phyloP scores from a whole-genome alignment of 805 yeast species.

The Yarrowia sp. region DNA sequence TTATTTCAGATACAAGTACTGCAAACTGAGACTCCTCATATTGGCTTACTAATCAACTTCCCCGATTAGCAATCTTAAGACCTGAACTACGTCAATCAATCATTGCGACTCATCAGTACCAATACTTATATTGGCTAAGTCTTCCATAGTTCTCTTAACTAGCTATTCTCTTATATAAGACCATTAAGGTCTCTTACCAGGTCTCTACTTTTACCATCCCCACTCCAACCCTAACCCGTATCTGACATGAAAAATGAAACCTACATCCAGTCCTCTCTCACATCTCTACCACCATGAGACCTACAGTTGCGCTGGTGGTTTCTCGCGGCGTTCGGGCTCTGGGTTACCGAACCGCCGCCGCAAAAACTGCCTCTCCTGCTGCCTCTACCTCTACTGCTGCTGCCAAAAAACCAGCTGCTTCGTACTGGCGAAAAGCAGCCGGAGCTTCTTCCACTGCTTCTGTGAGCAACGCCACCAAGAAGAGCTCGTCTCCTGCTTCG shows the following conservation, averaged over 20 bases:
- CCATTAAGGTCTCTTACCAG: background rate
- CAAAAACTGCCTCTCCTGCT: conserved; percentile 10
- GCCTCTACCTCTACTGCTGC: background rate
- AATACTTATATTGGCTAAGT: too few relatives aligned
- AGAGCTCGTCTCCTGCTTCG: background rate
- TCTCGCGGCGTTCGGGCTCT: conserved; percentile 1
- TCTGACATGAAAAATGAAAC: conserved; percentile 13
- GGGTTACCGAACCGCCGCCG: conserved; percentile 16
- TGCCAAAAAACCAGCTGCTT: conserved; percentile 13
- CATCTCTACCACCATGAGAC: background rate
- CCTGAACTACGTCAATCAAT: too few relatives aligned
- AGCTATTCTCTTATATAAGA: too few relatives aligned
- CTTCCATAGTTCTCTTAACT: too few relatives aligned
- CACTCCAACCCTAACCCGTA: conserved; percentile 19
- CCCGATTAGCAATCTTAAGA: too few relatives aligned
- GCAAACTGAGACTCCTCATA: too few relatives aligned
- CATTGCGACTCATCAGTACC: too few relatives aligned
- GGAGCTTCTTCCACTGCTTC: conserved; percentile 21
- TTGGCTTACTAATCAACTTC: too few relatives aligned
- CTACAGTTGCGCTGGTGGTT: background rate
- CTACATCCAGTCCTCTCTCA: too few relatives aligned
- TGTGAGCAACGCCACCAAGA: conserved; percentile 18
- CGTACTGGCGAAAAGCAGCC: conserved; percentile 32
- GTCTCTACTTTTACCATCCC: too few relatives aligned
- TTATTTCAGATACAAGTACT: too few relatives aligned